Percentiles rank a stretch among this genome's conserved stretches.
Evolutionary conservation across 257 asterid species (phyloP).

Genomic region (Capsicum chinense): DNA sequence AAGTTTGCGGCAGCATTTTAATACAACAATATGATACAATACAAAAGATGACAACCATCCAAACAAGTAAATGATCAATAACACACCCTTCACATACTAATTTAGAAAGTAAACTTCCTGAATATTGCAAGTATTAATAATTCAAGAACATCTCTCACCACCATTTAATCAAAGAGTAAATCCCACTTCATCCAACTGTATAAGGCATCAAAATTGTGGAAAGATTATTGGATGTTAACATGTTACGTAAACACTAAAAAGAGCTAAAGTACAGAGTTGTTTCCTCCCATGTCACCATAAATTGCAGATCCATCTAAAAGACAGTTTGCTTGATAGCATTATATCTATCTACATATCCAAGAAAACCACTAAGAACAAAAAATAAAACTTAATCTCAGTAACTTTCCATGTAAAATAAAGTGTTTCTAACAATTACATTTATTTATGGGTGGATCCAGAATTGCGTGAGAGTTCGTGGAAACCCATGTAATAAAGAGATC

Average conservation of each 20-base stretch:
- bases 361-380: not conserved
- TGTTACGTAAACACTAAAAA: not conserved
- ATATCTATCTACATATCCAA: not conserved
- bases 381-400: not conserved
- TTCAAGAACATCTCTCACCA: not conserved
- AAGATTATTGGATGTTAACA: not conserved
- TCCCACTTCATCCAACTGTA: not conserved
- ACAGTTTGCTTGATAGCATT: not conserved
- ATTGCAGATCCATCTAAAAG: not conserved
- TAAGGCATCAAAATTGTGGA: not conserved
- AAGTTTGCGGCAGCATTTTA: not conserved
- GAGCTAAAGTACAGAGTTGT: not conserved
- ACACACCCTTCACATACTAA: not conserved
- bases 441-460: not conserved
- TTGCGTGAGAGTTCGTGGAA: no score
- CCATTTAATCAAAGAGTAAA: not conserved
- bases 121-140: not conserved
- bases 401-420: not conserved
- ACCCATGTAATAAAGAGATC: slow-evolving; percentile 67
- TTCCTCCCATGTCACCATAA: not conserved
- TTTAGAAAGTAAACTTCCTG: not conserved
- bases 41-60: not conserved
- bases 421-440: not conserved
- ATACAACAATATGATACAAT: not conserved
- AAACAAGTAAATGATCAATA: not conserved